Evolutionary conservation across 805 yeast species (phyloP), one percentile per base, ranked within the genome.

Genomic region (Myxozyma lipomycoides): DNA sequence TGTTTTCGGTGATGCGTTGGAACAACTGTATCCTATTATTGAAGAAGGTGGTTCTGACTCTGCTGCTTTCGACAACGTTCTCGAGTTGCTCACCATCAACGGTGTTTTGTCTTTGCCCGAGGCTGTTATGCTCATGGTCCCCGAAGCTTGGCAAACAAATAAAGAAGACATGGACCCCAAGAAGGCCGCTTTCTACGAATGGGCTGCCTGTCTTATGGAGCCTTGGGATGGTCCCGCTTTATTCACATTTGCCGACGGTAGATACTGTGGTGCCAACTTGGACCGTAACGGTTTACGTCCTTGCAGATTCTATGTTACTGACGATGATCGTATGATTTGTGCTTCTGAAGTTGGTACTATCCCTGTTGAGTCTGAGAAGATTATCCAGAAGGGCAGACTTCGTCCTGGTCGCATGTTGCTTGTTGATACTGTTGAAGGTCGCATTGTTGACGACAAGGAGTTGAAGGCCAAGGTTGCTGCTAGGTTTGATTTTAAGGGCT

Each of bases 211-310:
- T 72, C 73, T 91, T 59, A 93, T 93, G 96, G 98, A 91, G 73
- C 98, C 98, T 6, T 91, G 98, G 98, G 98, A 91, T 72, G 98
- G 98, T 59, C 98, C 98, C 18, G 98, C 98, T 32, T 74, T 93
- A 61, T 86, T 91, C 74, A 89, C 95, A 26, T 93, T 91, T 70
- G 91, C 97, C 34, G 98, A 91, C 70, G 97, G 96, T 61, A 79
- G 98, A 63, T 91, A 87, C 78, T 88, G 96, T 73, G 98, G 98
- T 75, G 98, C 98, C 44, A 90, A 90, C 69, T 78, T 93, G 60
- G 98, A 91, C 73, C 82, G 98, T 73, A 91, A 93, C 67, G 98
- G 98, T 58, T 78, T 91, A 65, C 84, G 98, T 73, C 98, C 98
- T 34, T 93, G 98, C 75, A 87, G 98, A 67, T 91, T 87, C 76